Conservation (phyloP, 2,329 filamentous ascomycete genomes). For the Xylariaceae sp. region DNA sequence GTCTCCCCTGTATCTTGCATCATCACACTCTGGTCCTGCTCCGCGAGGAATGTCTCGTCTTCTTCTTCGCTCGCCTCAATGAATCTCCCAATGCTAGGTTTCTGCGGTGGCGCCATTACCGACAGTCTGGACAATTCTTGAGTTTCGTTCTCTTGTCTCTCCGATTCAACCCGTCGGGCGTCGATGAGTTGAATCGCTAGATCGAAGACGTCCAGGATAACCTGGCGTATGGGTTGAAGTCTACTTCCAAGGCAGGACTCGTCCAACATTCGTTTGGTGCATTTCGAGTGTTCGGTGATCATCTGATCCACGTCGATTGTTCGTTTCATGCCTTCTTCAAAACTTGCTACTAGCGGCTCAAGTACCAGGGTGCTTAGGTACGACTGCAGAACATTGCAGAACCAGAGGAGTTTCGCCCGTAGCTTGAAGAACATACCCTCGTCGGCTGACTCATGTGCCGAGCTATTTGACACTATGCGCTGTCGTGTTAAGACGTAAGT, state of each 20-base stretch:
- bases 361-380: slow-evolving; percentile 76
- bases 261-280: slow-evolving; percentile 60
- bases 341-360: slow-evolving; percentile 52
- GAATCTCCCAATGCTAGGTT: slow-evolving; percentile 22
- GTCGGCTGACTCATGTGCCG: slow-evolving; percentile 39
- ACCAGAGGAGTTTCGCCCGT: slow-evolving; percentile 72
- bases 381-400: slow-evolving; percentile 69
- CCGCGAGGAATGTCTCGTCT: slow-evolving; percentile 31
- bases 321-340: slow-evolving; percentile 55
- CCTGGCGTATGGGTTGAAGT: slow-evolving; percentile 67
- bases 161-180: slow-evolving; percentile 43
- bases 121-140: slow-evolving; percentile 41
- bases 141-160: slow-evolving; percentile 36
- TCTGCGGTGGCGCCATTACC: slow-evolving; percentile 34
- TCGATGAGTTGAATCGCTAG: slow-evolving; percentile 69
- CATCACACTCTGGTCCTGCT: slow-evolving; percentile 29
- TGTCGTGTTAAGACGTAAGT: slow-evolving; percentile 62
- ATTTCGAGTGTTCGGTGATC: slow-evolving; percentile 66
- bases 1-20: slow-evolving; percentile 38
- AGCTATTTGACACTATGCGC: slow-evolving; percentile 42
- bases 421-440: slow-evolving; percentile 56
- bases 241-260: slow-evolving; percentile 69
- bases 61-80: slow-evolving; percentile 30
- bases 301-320: slow-evolving; percentile 78
- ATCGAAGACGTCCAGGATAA: slow-evolving; percentile 74